Evolutionary conservation across 2,329 filamentous ascomycete genomes (phyloP), one percentile per base, ranked within the genome.

Genomic region (Aspergillus ibericus): DNA sequence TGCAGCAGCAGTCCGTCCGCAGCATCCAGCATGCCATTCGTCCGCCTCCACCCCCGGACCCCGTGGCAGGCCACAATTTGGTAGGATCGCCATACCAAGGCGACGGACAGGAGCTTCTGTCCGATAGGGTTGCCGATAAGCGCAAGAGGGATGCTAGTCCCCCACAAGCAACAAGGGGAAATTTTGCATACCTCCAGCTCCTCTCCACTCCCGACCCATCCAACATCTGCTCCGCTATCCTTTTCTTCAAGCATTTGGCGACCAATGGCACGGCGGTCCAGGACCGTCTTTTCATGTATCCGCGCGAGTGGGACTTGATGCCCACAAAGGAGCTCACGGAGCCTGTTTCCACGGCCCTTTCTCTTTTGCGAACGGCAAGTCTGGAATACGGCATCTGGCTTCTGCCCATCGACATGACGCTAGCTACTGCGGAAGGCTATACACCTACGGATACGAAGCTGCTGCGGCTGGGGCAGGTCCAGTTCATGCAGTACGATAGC

Each of bases 1-100:
- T 96, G 54, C 93, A 97, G 70, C 93, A 97, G 75, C 86, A 91
- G 67, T 95, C 92, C 0, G 85, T 96, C 4, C 85, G 84, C 62
- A 88, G 88, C 66, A 83, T 97, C 32, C 90, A 93, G 68, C 80
- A 82, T 56, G 90, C 90, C 16, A 88, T 96, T 68, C 70, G 66
- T 13, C 68, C 68, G n/a, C 68, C 66, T 1, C 48, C 61, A 18
- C 60, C 63, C 22, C 49, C 57, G 4, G 59, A 59, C 6, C 59
- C 64, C 18, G 56, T 59, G 7, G 54, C 53, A 47, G 61, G 53
- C 4, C 56, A 57, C n/a, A 60, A 48, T 27, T 56, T 60, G n/a
- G 4, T 48, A 22, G 60, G 61, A 64, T 66, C 70, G 18, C 54
- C 65, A 59, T 67, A 65, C 63, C 64, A 64, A 36, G 65, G 62